These are phyloP conservation scores for Cyclanthera cordifolia DNA, from an alignment of 306 rosid species.

Conservation along the genomic window DNA sequence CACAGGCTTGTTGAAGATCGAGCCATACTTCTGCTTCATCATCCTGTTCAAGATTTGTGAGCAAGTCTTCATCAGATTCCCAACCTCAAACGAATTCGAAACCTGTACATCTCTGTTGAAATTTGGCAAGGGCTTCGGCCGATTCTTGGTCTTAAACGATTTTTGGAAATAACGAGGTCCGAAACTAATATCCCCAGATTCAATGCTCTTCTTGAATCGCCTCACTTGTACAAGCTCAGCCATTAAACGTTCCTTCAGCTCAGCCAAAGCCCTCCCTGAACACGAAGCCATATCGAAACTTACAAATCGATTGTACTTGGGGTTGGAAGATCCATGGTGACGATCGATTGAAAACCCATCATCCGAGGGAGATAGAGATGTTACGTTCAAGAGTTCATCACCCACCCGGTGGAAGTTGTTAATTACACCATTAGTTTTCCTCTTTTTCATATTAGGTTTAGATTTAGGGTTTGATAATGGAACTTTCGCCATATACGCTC, in stretches of 20 bases:
- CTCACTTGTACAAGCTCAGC: conserved; percentile 74
- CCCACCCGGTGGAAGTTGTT: conserved; percentile 22
- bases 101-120: conserved; percentile 34
- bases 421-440: conserved; percentile 27
- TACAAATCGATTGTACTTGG: conserved; percentile 39
- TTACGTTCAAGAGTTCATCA: conserved; percentile 30
- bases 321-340: conserved; percentile 25
- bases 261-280: conserved; percentile 54
- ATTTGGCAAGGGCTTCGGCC: conserved; percentile 20
- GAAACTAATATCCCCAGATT: conserved; percentile 30
- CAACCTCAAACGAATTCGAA: conserved; percentile 33
- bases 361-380: conserved; percentile 61
- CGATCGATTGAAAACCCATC: conserved; percentile 77
- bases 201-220: conserved; percentile 42
- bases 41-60: conserved; percentile 52
- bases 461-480: conserved; percentile 54
- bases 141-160: conserved; percentile 37
- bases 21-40: conserved; percentile 63
- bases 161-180: conserved; percentile 29
- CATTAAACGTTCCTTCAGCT: conserved; percentile 39
- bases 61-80: conserved; percentile 49
- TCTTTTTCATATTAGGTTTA: conserved; percentile 41
- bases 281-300: conserved; percentile 41
- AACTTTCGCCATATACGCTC: conserved; percentile 78
- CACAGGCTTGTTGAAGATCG: conserved; percentile 69